Base-by-base conservation (phyloP, 805 yeast genomes). In the Wickerhamomyces rabaulensis region DNA sequence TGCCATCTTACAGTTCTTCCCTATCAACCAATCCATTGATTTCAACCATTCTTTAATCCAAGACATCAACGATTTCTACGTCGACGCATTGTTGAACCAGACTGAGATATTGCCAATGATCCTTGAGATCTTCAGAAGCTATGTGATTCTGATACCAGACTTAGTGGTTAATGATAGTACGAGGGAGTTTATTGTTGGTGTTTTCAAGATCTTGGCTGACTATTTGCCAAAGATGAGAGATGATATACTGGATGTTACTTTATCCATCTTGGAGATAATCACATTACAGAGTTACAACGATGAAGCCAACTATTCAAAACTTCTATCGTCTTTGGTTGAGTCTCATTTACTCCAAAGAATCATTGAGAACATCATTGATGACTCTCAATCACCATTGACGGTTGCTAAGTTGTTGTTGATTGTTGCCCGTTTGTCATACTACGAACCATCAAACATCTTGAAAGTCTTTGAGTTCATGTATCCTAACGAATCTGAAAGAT, bases 31-130 rank as follows among this genome's bases (percentile, higher is more conserved):
- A 22, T 3, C 40, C 1, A 16, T 56, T 15, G 47, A 48, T 6
- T 36, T 47, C n/a, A 44, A 50, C 5, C 53, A 52, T 23, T 48
- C 58, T 9, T 42, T 59, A 37, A 45, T 58, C 12, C 44, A 44
- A 15, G 54, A 56, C 37, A 40, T 59, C 9, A 41, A 44, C 17
- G 53, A 51, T 9, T 65, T 78, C 51, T 63, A 84, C 26, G 69
- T 80, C 9, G 69, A 74, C 46, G 87, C 85, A 1, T 69, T 92
- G 37, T 66, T 79, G 51, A 76, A 79, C 44, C 80, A 87, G 47
- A 88, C 97, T 0, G 95, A 87, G 61, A 78, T 86, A 12, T 64
- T 87, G 38, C 85, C 89, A 2, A 65, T 81, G 2, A 69, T 86
- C 12, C 60, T 86, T 38, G 76, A 81, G 20, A 78, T 86, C 7